A percentile compares a stretch with the other conserved stretches of the same genome.
These are phyloP conservation scores for Lepidium campestre DNA, from an alignment of 441 rosid genomes.

Conservation along the genomic window DNA sequence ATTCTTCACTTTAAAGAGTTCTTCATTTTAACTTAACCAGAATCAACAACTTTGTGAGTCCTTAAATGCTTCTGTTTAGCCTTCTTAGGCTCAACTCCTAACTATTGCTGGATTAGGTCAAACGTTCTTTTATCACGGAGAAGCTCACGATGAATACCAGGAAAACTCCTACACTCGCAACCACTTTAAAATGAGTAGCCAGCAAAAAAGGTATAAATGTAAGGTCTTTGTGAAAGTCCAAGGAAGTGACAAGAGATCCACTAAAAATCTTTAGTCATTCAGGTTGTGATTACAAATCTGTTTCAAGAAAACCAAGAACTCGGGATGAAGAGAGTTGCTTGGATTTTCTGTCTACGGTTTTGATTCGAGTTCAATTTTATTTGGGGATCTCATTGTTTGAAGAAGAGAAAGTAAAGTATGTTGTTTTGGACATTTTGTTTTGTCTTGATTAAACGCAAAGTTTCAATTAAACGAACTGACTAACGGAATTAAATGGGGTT, in stretches of 20 bases:
- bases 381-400: no score
- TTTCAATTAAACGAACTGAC: no score
- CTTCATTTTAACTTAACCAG: background rate
- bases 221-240: background rate
- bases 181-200: conserved; percentile 63
- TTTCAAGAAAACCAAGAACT: conserved; percentile 2
- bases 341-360: no score
- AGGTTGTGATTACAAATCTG: background rate
- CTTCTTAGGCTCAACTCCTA: conserved; percentile 50
- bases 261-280: background rate
- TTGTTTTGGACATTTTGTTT: no score
- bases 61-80: conserved; percentile 25
- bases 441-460: no score
- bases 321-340: conserved; percentile 7
- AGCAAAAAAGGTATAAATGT: conserved; percentile 6
- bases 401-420: no score
- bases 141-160: conserved; percentile 57
- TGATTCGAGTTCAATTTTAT: no score
- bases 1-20: background rate
- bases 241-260: conserved; percentile 3
- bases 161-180: conserved; percentile 59
- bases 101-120: conserved; percentile 53
- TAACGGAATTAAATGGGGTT: no score
- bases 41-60: conserved; percentile 44
- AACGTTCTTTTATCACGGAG: conserved; percentile 46